These are phyloP conservation scores for Fusarium agapanthi DNA, from an alignment of 2,329 filamentous ascomycete genomes.

Conservation along the genomic window DNA sequence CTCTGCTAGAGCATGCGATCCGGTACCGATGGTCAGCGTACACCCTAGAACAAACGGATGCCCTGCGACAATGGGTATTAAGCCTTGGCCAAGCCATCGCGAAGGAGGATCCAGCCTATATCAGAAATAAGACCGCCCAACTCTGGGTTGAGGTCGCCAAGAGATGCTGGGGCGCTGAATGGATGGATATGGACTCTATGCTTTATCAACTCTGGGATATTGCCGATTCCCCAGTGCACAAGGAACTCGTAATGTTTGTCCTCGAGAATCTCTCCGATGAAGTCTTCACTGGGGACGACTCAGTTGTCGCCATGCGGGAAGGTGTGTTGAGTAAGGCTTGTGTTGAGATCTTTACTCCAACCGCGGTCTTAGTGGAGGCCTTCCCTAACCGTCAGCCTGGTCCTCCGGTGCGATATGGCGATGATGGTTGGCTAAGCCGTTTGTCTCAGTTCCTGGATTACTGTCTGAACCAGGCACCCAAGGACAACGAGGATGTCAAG, in stretches of 20 bases:
- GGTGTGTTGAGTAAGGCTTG: slow-evolving; percentile 86
- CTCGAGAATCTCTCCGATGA: slow-evolving; percentile 94
- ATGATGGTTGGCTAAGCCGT: slow-evolving; percentile 87
- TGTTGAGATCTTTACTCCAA: slow-evolving; percentile 92
- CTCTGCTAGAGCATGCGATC: slow-evolving; percentile 88
- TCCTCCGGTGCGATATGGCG: slow-evolving; percentile 75
- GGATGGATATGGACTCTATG: slow-evolving; percentile 92
- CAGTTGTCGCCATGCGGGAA: slow-evolving; percentile 83
- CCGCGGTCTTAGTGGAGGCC: slow-evolving; percentile 75
- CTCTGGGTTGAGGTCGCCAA: slow-evolving; percentile 96
- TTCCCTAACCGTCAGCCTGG: slow-evolving; percentile 77
- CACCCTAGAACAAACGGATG: slow-evolving; percentile 70
- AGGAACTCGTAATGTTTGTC: slow-evolving; percentile 87
- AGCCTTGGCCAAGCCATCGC: slow-evolving; percentile 77
- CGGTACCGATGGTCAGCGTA: slow-evolving; percentile 85
- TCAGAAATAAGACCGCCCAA: slow-evolving; percentile 93
- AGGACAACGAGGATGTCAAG: slow-evolving; percentile 72
- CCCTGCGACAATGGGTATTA: slow-evolving; percentile 79
- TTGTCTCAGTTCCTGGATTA: slow-evolving; percentile 77
- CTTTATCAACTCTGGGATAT: slow-evolving; percentile 85
- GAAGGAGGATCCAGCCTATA: slow-evolving; percentile 78
- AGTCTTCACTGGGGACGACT: slow-evolving; percentile 90
- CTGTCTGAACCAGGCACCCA: slow-evolving; percentile 73
- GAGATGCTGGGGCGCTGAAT: slow-evolving; percentile 89
- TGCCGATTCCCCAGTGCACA: slow-evolving; percentile 69